Percentiles rank a stretch among this genome's conserved stretches.
These are phyloP conservation scores for Ceratocystis eucalypticola DNA, from an alignment of 2,329 filamentous ascomycete genomes.

Conservation along the genomic window DNA sequence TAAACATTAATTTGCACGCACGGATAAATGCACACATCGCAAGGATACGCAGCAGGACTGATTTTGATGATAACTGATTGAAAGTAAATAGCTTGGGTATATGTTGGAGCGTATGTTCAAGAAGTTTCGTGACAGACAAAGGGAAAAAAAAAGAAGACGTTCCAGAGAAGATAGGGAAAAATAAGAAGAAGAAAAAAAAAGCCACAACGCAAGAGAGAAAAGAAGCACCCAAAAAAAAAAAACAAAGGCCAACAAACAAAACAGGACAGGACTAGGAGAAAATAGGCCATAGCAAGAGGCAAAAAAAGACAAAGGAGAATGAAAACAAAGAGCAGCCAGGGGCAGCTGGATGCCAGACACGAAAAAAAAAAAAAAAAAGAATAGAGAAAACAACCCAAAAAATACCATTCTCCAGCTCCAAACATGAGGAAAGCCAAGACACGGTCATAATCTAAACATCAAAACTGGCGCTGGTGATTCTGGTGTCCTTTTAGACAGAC, in stretches of 20 bases:
- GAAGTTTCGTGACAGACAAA: conserved; percentile 18
- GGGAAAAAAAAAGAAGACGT: conserved; percentile 17
- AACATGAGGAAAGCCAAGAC: background rate
- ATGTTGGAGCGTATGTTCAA: conserved; percentile 7
- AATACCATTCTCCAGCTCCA: conserved; percentile 1
- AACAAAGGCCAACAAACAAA: background rate
- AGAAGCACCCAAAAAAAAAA: background rate
- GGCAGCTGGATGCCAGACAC: conserved; percentile 8
- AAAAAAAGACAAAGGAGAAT: background rate
- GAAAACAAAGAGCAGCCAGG: background rate
- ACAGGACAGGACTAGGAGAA: background rate
- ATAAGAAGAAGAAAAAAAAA: conserved; percentile 24
- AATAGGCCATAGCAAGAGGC: background rate
- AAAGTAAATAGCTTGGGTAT: conserved; percentile 11
- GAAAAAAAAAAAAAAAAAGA: conserved; percentile 7
- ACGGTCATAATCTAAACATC: conserved; percentile 16
- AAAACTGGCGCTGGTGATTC: conserved; percentile 11
- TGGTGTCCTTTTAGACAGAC: conserved; percentile 22
- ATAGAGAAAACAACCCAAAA: background rate
- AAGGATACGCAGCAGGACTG: conserved; percentile 6
- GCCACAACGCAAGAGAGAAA: background rate
- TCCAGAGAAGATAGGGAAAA: background rate
- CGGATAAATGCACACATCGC: background rate
- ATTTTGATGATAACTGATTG: conserved; percentile 12
- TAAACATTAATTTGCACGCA: background rate